Evolutionary conservation across 148 eudicot genomes (phyloP), one percentile per base, ranked within the genome.

Genomic region (Amaranthus palmeri): DNA sequence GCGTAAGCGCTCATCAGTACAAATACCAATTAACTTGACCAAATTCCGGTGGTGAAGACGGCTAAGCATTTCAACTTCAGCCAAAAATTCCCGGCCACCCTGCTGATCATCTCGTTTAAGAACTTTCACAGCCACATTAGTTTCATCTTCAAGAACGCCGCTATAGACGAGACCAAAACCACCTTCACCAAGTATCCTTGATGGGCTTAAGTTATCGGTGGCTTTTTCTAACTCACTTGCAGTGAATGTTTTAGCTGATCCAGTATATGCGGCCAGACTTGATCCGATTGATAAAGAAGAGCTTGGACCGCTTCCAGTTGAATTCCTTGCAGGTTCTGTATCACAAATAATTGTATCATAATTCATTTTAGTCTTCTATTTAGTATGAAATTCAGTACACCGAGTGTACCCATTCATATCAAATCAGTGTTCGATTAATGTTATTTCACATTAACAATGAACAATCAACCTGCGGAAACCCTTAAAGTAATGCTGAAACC

Each of bases 11-110:
- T 90, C 98, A 75, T 90, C 96, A 3, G 75, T 81, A 72, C 96
- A 93, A 54, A 93, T 93, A 51, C 98, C 98, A 68, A 90, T 88
- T 80, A 93, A 79, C 79, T 86, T 87, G 74, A 93, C 98, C 83
- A 93, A 83, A 85, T 93, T 90, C 71, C 98, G 79, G 75, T 93
- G 98, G 73, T 93, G 98, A 78, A 90, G 88, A 9, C 98, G 92
- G 77, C 92, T 88, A 65, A 93, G 95, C 98, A 93, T 93, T 76
- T 93, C 95, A 49, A 93, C 89, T 85, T 93, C 98, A 10, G 96
- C 92, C 81, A 93, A 74, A 77, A 93, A 93, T 65, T 93, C 98
- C 60, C 98, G 90, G 51, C 86, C 95, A 14, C 98, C 91, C 69
- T 90, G 98, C 59, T 93, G 95, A 71, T 93, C 96, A 25, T 87